These are phyloP conservation scores for Metarhizium rileyi DNA, from an alignment of 2,329 filamentous ascomycete genomes.

Conservation along the genomic window DNA sequence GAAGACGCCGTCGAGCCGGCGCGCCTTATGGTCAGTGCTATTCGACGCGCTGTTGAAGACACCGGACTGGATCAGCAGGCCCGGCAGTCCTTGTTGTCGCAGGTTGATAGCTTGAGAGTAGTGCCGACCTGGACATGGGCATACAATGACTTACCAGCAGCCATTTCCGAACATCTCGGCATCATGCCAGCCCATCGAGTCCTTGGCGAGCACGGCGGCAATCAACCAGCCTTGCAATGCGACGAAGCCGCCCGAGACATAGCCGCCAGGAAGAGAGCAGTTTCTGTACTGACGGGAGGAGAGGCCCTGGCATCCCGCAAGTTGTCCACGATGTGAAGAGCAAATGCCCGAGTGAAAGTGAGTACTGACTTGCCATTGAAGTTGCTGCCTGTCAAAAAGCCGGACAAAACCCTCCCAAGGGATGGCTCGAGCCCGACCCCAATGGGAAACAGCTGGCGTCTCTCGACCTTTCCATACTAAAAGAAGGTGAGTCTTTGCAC, in stretches of 20 bases:
- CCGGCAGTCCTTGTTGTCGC: constrained; percentile 1
- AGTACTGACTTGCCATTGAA: background rate
- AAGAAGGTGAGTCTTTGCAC: constrained; percentile 14
- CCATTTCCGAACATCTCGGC: constrained; percentile 39
- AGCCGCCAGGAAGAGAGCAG: constrained; percentile 38
- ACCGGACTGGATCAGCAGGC: constrained; percentile 18
- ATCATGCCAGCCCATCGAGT: constrained; percentile 36
- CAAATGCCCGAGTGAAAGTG: background rate
- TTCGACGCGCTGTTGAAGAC: constrained; percentile 41
- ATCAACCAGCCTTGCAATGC: constrained; percentile 51
- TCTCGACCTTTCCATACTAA: constrained; percentile 35
- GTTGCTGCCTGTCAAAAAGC: constrained; percentile 24
- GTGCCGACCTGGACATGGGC: constrained; percentile 59
- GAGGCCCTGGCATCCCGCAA: constrained; percentile 53
- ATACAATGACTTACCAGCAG: constrained; percentile 47
- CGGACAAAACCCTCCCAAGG: constrained; percentile 37
- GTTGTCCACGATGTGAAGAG: constrained; percentile 7
- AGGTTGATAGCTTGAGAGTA: constrained; percentile 49
- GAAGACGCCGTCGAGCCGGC: constrained; percentile 48
- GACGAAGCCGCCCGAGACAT: constrained; percentile 53
- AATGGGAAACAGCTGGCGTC: constrained; percentile 33
- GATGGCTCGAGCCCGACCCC: constrained; percentile 44
- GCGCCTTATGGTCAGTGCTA: constrained; percentile 47
- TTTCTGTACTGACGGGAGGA: constrained; percentile 52
- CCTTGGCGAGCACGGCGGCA: constrained; percentile 51